Percentiles rank a stretch among this genome's conserved stretches.
These are phyloP conservation scores for Xylariaceae sp. DNA, from an alignment of 2,329 filamentous ascomycete genomes.

Conservation along the genomic window DNA sequence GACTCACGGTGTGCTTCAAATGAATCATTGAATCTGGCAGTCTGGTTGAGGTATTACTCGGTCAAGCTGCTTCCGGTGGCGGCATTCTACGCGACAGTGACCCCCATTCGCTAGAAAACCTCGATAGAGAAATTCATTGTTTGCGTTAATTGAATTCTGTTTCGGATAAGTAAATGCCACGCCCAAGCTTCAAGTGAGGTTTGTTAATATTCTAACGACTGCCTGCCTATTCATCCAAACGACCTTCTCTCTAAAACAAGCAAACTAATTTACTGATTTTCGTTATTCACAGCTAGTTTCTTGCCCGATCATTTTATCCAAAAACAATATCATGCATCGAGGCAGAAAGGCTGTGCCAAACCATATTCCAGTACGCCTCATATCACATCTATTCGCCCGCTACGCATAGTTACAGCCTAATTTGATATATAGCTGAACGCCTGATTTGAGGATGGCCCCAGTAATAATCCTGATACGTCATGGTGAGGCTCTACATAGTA, in stretches of 20 bases:
- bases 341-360: conserved; percentile 5
- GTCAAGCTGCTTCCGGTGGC: too few relatives aligned
- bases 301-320: conserved; percentile 3
- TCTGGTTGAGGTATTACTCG: too few relatives aligned
- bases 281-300: background rate
- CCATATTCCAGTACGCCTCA: conserved; percentile 5
- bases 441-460: conserved; percentile 39
- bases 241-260: background rate
- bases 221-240: background rate
- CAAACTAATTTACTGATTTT: conserved; percentile 8
- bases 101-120: background rate
- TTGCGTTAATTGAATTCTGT: conserved; percentile 13
- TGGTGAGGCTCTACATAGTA: conserved; percentile 46
- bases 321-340: conserved; percentile 18
- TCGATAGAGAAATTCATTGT: conserved; percentile 1
- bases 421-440: background rate
- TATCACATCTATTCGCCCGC: conserved; percentile 7
- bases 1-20: background rate
- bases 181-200: conserved; percentile 20
- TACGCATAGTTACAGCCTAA: background rate
- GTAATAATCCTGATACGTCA: conserved; percentile 46
- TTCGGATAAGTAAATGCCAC: conserved; percentile 20
- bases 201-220: background rate
- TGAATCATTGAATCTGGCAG: conserved; percentile 12
- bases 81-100: background rate